Evolutionary conservation across 176 grass and related monocot species (phyloP).

Genomic region (Neostapfia colusana): DNA sequence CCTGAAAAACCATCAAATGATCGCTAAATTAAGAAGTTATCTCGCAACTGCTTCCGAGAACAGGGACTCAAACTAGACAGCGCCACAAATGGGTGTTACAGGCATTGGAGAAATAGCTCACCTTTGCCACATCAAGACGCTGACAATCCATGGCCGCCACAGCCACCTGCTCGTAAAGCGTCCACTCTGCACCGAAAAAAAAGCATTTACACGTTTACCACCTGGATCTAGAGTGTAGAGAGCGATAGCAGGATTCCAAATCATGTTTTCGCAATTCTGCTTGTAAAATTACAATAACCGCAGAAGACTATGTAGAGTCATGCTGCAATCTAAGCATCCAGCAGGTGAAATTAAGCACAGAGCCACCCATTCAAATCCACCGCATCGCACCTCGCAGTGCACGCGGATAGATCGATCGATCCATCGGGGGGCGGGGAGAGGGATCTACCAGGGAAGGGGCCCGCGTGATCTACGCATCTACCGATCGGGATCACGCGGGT

Average conservation of each 20-base stretch:
- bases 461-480: constrained; percentile 39
- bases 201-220: neutral
- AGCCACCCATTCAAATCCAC: neutral
- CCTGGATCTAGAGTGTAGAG: neutral
- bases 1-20: constrained; percentile 46
- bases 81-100: neutral
- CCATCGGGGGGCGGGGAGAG: too few species aligned
- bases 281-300: neutral
- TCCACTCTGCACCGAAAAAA: constrained; percentile 77
- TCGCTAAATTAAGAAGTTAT: neutral
- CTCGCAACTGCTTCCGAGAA: neutral
- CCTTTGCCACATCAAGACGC: constrained; percentile 84
- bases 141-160: constrained; percentile 94
- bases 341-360: neutral
- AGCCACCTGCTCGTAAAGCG: constrained; percentile 95
- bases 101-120: constrained; percentile 5
- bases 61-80: neutral
- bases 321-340: constrained; percentile 13
- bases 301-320: neutral
- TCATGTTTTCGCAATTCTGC: neutral
- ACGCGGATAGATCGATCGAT: constrained; percentile 5
- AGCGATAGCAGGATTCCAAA: neutral
- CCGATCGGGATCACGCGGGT: neutral
- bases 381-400: neutral
- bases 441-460: neutral